phyloP scores from a whole-genome alignment of 2,329 filamentous ascomycete genomes.

The Phialemonium atrogriseum region DNA sequence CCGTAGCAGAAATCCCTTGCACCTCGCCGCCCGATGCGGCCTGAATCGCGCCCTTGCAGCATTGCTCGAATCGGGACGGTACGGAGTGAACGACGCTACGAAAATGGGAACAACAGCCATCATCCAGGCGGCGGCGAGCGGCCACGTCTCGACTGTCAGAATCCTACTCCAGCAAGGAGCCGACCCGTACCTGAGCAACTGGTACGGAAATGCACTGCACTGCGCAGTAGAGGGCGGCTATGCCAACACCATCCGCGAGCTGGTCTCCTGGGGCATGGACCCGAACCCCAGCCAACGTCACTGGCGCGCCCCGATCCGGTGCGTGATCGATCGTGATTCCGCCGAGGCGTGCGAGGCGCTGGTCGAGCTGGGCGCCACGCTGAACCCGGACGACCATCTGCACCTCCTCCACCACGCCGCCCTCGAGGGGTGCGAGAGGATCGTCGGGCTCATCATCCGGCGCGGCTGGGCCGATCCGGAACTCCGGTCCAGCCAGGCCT shows the following conservation, averaged over 20 bases:
- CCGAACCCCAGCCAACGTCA: too few relatives aligned
- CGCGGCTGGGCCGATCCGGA: too few relatives aligned
- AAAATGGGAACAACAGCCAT: constrained; percentile 1
- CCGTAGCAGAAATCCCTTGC: constrained; percentile 8
- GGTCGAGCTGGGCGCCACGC: too few relatives aligned
- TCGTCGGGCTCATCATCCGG: too few relatives aligned
- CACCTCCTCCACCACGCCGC: too few relatives aligned
- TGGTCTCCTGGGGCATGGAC: too few relatives aligned
- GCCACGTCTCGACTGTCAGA: constrained; percentile 1
- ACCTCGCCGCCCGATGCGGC: constrained; percentile 4
- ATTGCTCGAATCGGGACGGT: constrained; percentile 1
- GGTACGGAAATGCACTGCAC: constrained; percentile 11
- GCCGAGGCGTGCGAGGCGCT: too few relatives aligned
- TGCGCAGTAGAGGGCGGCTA: constrained; percentile 6
- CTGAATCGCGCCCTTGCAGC: neutral
- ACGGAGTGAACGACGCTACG: neutral
- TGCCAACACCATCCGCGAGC: constrained; percentile 3
- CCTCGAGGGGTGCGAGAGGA: too few relatives aligned
- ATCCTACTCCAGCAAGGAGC: constrained; percentile 7
- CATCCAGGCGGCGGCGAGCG: constrained; percentile 5
- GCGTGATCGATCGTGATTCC: too few relatives aligned
- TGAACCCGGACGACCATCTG: too few relatives aligned
- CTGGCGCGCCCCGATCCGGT: too few relatives aligned
- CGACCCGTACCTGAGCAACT: constrained; percentile 7
- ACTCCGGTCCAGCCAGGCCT: too few relatives aligned